A percentile compares a stretch with the other conserved stretches of the same genome.
These are phyloP conservation scores for Nakazawaea wyomingensis DNA, from an alignment of 805 yeast species.

Conservation along the genomic window DNA sequence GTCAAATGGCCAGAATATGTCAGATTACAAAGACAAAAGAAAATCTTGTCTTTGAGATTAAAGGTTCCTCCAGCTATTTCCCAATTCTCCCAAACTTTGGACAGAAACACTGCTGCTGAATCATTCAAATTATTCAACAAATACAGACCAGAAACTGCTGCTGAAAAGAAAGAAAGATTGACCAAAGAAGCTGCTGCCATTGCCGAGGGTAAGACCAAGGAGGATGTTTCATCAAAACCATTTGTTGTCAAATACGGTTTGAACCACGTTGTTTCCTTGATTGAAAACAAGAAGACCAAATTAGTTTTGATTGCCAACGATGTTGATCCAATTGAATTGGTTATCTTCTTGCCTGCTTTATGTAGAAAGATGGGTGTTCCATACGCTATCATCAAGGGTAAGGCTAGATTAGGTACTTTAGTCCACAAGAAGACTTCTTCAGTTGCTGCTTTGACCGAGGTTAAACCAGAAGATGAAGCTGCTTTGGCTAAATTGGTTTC, in stretches of 20 bases:
- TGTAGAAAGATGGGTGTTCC: constrained; percentile 99
- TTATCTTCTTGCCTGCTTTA: constrained; percentile 95
- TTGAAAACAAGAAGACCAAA: constrained; percentile 98
- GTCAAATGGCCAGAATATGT: constrained; percentile 99
- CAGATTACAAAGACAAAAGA: constrained; percentile 98
- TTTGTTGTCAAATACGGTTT: constrained; percentile 96
- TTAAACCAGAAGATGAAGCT: constrained; percentile 89
- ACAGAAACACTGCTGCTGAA: constrained; percentile 98
- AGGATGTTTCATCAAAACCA: constrained; percentile 96
- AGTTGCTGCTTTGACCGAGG: constrained; percentile 96
- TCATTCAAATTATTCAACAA: constrained; percentile 96
- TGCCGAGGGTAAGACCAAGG: constrained; percentile 96
- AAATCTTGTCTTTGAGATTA: constrained; percentile 89
- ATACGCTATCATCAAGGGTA: constrained; percentile 96
- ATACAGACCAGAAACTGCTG: constrained; percentile 97
- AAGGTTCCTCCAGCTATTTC: constrained; percentile 99
- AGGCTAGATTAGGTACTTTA: constrained; percentile 96
- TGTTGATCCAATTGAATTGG: constrained; percentile 98
- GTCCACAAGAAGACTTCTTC: constrained; percentile 98
- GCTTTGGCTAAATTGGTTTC: constrained; percentile 90
- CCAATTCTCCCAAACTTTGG: constrained; percentile 93
- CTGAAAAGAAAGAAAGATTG: constrained; percentile 98
- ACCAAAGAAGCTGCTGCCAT: constrained; percentile 98
- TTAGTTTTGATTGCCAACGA: constrained; percentile 97
- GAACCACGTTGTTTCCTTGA: constrained; percentile 95